Percentiles rank a stretch among this genome's conserved stretches.
Conservation (phyloP, 805 yeast species). For the Suhomyces prunicola region DNA sequence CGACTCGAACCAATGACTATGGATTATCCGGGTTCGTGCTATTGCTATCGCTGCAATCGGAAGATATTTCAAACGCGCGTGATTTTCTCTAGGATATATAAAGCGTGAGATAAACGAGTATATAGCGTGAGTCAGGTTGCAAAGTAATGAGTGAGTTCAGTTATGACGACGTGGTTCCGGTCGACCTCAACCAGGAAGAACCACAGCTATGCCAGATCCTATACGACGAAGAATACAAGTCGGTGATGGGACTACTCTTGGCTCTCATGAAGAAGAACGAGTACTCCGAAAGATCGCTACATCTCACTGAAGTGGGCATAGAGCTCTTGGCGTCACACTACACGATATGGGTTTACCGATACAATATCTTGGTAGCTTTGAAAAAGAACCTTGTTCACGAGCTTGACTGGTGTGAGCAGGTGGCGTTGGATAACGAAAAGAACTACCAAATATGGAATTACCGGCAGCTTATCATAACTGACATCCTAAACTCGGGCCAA, state of each 20-base stretch:
- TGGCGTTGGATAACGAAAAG: slow-evolving; percentile 76
- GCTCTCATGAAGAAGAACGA: slow-evolving; percentile 60
- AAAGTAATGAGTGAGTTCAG: not conserved
- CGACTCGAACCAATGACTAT: not conserved
- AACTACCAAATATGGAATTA: slow-evolving; percentile 98
- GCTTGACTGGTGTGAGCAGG: slow-evolving; percentile 72
- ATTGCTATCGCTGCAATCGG: not conserved
- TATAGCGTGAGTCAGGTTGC: no score
- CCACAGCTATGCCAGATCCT: slow-evolving; percentile 59
- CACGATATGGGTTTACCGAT: slow-evolving; percentile 80
- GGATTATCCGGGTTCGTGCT: not conserved
- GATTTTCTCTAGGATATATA: not conserved
- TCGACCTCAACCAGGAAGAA: slow-evolving; percentile 40
- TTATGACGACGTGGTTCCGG: slow-evolving; percentile 41
- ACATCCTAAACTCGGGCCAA: slow-evolving; percentile 18
- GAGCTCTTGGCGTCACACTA: slow-evolving; percentile 82
- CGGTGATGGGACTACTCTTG: slow-evolving; percentile 58
- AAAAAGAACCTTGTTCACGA: slow-evolving; percentile 47
- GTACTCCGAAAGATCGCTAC: slow-evolving; percentile 66
- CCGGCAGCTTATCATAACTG: slow-evolving; percentile 60
- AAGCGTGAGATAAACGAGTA: no score
- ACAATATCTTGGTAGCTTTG: slow-evolving; percentile 44
- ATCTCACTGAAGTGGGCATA: slow-evolving; percentile 62
- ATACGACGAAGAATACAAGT: slow-evolving; percentile 69
- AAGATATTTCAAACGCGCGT: not conserved